These are phyloP conservation scores for Lipomyces mesembrius DNA, from an alignment of 805 yeast species.

Conservation along the genomic window DNA sequence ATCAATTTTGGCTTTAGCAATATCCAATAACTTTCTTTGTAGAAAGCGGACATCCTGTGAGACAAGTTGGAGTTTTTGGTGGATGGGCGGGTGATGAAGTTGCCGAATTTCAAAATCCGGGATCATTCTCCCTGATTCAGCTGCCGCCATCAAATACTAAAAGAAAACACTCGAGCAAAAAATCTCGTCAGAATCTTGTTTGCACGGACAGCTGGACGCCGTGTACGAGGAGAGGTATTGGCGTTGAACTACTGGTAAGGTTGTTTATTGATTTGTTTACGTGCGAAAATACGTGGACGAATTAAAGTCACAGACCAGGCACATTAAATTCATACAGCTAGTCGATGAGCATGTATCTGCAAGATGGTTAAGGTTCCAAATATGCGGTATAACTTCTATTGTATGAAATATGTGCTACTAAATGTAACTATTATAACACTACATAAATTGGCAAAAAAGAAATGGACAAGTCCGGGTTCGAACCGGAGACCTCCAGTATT, in stretches of 20 bases:
- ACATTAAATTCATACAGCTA: no score
- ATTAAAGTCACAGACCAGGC: no score
- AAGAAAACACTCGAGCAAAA: neutral
- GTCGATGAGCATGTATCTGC: neutral
- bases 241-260: neutral
- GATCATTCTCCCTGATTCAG: constrained; percentile 27
- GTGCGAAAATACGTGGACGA: neutral
- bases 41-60: constrained; percentile 54
- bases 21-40: constrained; percentile 51
- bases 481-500: constrained; percentile 42
- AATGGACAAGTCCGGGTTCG: constrained; percentile 42
- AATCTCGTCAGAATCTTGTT: neutral
- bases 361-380: no score
- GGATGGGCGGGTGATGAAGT: constrained; percentile 37
- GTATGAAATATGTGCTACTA: no score
- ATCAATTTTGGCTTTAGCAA: constrained; percentile 53
- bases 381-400: no score
- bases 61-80: constrained; percentile 35
- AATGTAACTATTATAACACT: no score
- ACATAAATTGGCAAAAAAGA: constrained; percentile 6
- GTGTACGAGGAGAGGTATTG: neutral
- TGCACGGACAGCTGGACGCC: no score
- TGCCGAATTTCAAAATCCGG: constrained; percentile 32
- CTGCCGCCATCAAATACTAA: constrained; percentile 4
- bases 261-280: neutral